phyloP scores from a whole-genome alignment of 2,329 filamentous ascomycete genomes.

The Phoma sp. region DNA sequence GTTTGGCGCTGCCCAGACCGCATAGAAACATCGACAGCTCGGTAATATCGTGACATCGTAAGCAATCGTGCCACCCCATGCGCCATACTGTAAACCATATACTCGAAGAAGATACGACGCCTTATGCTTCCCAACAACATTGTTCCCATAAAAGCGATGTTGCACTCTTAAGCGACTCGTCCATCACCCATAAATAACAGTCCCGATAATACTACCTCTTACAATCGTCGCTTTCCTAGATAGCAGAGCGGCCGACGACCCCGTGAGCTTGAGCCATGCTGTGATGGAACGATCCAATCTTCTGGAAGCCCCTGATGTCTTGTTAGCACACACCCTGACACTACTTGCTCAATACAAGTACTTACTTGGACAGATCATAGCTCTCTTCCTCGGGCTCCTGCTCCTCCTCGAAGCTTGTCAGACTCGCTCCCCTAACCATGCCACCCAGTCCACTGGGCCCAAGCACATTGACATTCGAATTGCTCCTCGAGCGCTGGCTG shows the following conservation, averaged over 20 bases:
- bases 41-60: conserved; percentile 15
- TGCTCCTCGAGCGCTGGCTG: conserved; percentile 37
- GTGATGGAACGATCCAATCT: conserved; percentile 56
- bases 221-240: neutral
- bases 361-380: conserved; percentile 59
- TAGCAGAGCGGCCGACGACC: conserved; percentile 27
- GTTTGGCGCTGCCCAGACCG: neutral
- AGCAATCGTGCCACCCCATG: conserved; percentile 6
- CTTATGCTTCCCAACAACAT: neutral
- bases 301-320: conserved; percentile 54
- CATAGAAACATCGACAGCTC: neutral
- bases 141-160: neutral
- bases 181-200: neutral
- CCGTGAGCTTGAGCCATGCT: conserved; percentile 43
- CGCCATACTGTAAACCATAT: conserved; percentile 8
- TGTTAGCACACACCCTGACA: conserved; percentile 21
- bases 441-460: conserved; percentile 34
- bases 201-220: neutral
- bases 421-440: conserved; percentile 45
- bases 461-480: conserved; percentile 37
- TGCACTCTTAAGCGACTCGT: too few species aligned
- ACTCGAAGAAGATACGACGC: conserved; percentile 6
- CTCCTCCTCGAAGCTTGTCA: conserved; percentile 48
- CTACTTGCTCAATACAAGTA: conserved; percentile 1
- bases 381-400: conserved; percentile 54